phyloP scores from a whole-genome alignment of 163 green algal genomes.

The Smithsoniella earleae region DNA sequence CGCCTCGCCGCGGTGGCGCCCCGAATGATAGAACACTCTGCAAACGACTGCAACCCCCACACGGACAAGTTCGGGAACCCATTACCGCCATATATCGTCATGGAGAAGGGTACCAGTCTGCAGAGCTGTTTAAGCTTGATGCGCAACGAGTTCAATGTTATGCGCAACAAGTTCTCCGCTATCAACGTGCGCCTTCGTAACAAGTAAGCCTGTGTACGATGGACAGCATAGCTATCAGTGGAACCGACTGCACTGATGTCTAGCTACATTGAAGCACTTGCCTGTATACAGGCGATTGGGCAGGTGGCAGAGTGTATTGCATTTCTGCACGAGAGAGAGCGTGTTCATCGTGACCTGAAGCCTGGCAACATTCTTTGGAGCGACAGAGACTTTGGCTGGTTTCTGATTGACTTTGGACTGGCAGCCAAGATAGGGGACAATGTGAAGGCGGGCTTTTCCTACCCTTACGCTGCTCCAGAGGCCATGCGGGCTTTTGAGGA shows the following conservation, averaged over 20 bases:
- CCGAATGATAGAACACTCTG: not conserved
- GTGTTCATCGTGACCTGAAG: slow-evolving; percentile 8
- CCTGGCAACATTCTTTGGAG: slow-evolving; percentile 2
- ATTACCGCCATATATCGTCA: not conserved
- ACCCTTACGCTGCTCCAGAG: not conserved
- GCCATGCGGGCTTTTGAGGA: not conserved
- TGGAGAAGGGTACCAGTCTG: slow-evolving; percentile 16
- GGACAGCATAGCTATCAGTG: too few relatives aligned
- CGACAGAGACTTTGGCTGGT: not conserved
- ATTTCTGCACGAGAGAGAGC: not conserved
- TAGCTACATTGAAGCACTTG: too few relatives aligned
- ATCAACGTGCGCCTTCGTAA: slow-evolving; percentile 15
- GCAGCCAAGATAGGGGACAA: not conserved
- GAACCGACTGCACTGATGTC: too few relatives aligned
- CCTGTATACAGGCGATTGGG: not conserved
- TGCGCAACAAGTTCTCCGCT: not conserved
- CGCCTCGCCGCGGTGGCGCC: not conserved
- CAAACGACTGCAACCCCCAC: not conserved
- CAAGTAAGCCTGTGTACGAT: too few relatives aligned
- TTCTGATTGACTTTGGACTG: slow-evolving; percentile 4
- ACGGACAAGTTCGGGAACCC: not conserved
- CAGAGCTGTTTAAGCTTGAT: not conserved
- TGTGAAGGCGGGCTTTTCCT: not conserved
- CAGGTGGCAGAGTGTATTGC: not conserved
- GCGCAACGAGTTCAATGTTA: too few relatives aligned